Conservation (phyloP, 192 early-diverging fungal species). For the Backusella mclennaniae region DNA sequence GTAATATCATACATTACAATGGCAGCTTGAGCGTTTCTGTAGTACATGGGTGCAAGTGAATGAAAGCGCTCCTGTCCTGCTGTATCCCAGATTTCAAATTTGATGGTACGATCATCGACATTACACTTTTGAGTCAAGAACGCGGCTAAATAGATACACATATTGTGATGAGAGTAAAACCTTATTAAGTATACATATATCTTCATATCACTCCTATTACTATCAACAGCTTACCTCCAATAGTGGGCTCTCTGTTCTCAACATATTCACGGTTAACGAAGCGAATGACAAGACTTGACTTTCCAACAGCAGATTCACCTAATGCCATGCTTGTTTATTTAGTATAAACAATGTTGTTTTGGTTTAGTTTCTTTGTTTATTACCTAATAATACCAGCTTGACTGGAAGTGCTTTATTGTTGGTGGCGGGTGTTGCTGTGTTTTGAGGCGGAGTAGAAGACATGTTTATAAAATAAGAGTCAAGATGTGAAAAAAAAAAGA, state of each 20-base stretch:
- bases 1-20: constrained; percentile 98
- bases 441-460: constrained; percentile 1
- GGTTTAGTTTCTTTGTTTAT: neutral
- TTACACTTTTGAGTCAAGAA: constrained; percentile 93
- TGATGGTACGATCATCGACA: constrained; percentile 81
- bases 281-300: constrained; percentile 92
- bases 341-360: neutral
- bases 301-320: constrained; percentile 95
- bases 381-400: constrained; percentile 94
- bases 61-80: constrained; percentile 99
- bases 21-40: constrained; percentile 96
- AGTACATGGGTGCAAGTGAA: constrained; percentile 90
- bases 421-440: neutral
- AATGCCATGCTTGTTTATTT: neutral
- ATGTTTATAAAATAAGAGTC: constrained; percentile 4
- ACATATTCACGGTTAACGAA: constrained; percentile 96
- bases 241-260: constrained; percentile 98
- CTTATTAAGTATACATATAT: too few species aligned
- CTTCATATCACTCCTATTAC: neutral
- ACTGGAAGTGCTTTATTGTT: constrained; percentile 83
- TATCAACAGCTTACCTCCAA: constrained; percentile 67
- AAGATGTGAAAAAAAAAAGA: neutral
- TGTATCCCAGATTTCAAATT: constrained; percentile 90
- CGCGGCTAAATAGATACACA: constrained; percentile 48
- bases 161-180: too few species aligned